Evolutionary conservation across 116 monocot species (phyloP).

Genomic region (Papilionanthe hybrid): DNA sequence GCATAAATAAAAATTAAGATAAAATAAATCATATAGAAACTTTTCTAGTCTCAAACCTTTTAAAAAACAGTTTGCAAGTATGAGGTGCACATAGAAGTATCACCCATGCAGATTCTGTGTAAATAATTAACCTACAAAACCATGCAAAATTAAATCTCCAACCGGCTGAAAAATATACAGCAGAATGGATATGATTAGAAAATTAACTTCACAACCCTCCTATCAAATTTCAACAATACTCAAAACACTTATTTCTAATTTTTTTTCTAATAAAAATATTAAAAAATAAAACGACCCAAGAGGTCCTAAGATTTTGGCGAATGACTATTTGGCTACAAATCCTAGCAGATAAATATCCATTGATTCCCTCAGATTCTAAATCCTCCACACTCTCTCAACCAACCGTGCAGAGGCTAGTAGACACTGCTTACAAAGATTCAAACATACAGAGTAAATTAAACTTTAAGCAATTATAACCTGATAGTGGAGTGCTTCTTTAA

Average conservation of each 20-base stretch:
- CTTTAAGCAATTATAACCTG: constrained; percentile 37
- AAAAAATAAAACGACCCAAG: too few relatives aligned
- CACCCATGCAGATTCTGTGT: too few relatives aligned
- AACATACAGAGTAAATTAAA: not conserved
- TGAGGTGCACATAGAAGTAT: too few relatives aligned
- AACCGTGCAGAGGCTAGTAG: not conserved
- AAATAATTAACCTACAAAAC: too few relatives aligned
- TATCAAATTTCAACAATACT: not conserved
- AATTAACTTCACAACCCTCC: not conserved
- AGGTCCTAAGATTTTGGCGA: too few relatives aligned
- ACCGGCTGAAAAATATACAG: not conserved
- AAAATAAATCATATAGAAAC: too few relatives aligned
- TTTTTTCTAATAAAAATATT: too few relatives aligned
- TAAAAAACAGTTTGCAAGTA: too few relatives aligned
- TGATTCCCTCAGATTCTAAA: not conserved
- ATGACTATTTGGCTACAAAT: too few relatives aligned
- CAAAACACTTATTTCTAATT: too few relatives aligned
- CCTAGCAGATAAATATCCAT: not conserved
- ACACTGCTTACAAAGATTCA: not conserved
- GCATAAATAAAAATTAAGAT: too few relatives aligned
- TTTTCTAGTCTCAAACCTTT: too few relatives aligned
- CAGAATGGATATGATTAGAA: not conserved
- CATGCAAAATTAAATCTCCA: not conserved
- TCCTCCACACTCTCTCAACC: not conserved
- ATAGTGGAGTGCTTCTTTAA: constrained; percentile 58